Percentiles rank a stretch among this genome's conserved stretches.
phyloP scores from a whole-genome alignment of 441 rosid genomes.

The Brassica hybrid region DNA sequence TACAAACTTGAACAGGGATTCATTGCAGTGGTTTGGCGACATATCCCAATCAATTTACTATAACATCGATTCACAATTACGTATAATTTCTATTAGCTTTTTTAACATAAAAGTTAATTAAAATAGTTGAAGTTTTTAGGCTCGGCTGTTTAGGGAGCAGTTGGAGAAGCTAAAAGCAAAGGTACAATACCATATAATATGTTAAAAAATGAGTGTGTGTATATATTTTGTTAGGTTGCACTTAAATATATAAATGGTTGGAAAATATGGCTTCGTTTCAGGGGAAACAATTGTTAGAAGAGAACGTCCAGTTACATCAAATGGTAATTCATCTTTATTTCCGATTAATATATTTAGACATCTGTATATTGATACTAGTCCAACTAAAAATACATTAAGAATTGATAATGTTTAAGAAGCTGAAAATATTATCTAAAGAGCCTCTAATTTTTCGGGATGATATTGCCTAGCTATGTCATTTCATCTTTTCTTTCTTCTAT shows the following conservation, averaged over 20 bases:
- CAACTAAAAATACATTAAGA: not conserved
- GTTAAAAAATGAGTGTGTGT: not conserved
- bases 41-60: not conserved
- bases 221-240: not conserved
- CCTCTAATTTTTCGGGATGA: not conserved
- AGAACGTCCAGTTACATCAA: slow-evolving; percentile 45
- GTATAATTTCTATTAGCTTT: not conserved
- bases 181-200: slow-evolving; percentile 45
- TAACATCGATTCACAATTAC: slow-evolving; percentile 8
- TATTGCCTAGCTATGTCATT: not conserved
- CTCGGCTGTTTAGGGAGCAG: slow-evolving; percentile 53
- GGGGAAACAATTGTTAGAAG: slow-evolving; percentile 54
- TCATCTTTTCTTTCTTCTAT: not conserved
- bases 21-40: not conserved
- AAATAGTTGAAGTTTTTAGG: slow-evolving; percentile 47
- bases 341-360: not conserved
- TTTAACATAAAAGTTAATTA: not conserved
- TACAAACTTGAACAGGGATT: not conserved
- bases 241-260: slow-evolving; percentile 20
- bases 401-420: not conserved
- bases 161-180: slow-evolving; percentile 54
- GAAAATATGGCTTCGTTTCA: slow-evolving; percentile 38
- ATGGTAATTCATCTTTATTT: slow-evolving; percentile 48
- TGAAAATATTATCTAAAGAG: not conserved
- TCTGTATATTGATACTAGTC: not conserved